Base-by-base conservation (phyloP, 129 eudicot species). In the Centaurea solstitialis region DNA sequence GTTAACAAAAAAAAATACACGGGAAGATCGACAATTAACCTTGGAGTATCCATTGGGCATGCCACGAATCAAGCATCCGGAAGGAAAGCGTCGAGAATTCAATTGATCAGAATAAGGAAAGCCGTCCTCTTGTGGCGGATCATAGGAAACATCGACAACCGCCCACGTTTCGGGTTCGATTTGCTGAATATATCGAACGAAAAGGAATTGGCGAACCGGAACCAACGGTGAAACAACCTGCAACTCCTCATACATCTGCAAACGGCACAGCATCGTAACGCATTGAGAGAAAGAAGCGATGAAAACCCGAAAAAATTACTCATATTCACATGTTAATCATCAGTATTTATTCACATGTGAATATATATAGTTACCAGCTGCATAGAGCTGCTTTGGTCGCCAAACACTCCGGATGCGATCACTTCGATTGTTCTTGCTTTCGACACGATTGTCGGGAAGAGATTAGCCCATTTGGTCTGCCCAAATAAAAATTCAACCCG, bases 61-160 rank as follows among this genome's bases (percentile, higher is more conserved):
- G 24, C 84, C 87, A 82, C 80, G 86, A 18, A 90, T 90, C 67
- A 90, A 76, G 78, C 93, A 90, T 18, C 93, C 93, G 57, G 93
- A 90, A 64, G 93, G 93, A 15, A 80, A 77, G 23, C 86, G 81
- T 5, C 72, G 81, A 66, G 74, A 80, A 75, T 28, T 78, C 40
- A 85, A 71, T 9, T 59, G 79, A 33, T 33, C 37, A 62, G 89
- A 57, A 77, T 20, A 18, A 12, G 78, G 21, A 9, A 71, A 70
- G 9, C 40, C 68, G 40, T 67, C 41, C 8, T 85, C 85, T 17
- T 68, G 72, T 0, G 77, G 82, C 61, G 47, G 53, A 35, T 87
- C 88, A 68, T 72, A 90, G 18, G 94, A 83, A 50, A 87, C 85
- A 71, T 87, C 91, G 17, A 83, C 91, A 23, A 90, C 77, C 5